A percentile compares a stretch with the other conserved stretches of the same genome.
Evolutionary conservation across 306 rosid species (phyloP).

Genomic region (Quercus engelmannii): DNA sequence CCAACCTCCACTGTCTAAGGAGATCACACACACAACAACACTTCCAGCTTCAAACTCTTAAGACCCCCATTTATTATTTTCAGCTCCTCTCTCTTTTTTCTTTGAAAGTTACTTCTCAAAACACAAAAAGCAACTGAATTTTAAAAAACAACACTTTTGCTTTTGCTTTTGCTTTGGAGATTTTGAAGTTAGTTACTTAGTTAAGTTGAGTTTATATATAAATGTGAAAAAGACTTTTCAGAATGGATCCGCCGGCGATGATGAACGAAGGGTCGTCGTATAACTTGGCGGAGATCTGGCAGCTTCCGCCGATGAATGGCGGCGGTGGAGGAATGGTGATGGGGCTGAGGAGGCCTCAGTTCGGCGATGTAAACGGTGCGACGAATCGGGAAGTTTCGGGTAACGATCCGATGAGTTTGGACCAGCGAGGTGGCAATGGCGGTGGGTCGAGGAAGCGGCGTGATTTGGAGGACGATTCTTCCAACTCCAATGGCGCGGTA

Average conservation of each 20-base stretch:
- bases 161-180: too few relatives aligned
- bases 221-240: too few relatives aligned
- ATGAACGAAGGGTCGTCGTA: conserved; percentile 43
- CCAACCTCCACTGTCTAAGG: conserved; percentile 53
- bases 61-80: too few relatives aligned
- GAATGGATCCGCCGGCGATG: conserved; percentile 77
- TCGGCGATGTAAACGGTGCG: conserved; percentile 36
- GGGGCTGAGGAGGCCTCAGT: conserved; percentile 42
- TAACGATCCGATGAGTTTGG: conserved; percentile 35
- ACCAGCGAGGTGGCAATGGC: conserved; percentile 20
- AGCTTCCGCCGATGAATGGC: conserved; percentile 44
- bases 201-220: too few relatives aligned
- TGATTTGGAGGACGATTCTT: conserved; percentile 45
- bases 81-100: not conserved
- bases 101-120: conserved; percentile 4
- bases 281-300: conserved; percentile 82
- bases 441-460: conserved; percentile 44
- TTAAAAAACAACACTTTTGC: too few relatives aligned
- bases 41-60: not conserved
- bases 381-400: conserved; percentile 41
- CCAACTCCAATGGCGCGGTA: conserved; percentile 63
- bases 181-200: too few relatives aligned
- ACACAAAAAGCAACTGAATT: too few relatives aligned
- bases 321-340: conserved; percentile 19
- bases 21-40: conserved; percentile 29